Conservation (phyloP, 768 basidiomycete genomes). For the Mrakia blollopis region DNA sequence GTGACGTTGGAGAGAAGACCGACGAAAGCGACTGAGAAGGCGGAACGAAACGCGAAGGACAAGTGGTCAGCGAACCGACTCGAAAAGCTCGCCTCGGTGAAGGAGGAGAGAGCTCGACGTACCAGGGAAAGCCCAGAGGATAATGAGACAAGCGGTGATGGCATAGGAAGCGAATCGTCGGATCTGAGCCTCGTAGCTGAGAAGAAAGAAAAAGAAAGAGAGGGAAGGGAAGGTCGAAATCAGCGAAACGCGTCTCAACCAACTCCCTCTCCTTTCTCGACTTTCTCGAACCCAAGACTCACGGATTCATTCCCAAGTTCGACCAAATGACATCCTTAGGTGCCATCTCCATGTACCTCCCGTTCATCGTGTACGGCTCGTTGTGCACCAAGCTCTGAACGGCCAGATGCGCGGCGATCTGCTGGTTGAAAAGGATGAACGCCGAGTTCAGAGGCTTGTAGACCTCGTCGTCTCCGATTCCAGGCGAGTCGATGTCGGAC, state of each 20-base stretch:
- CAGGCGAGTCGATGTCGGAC: slow-evolving; percentile 39
- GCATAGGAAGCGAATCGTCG: slow-evolving; percentile 66
- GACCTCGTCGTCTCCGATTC: slow-evolving; percentile 38
- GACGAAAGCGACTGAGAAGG: slow-evolving; percentile 64
- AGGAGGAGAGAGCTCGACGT: not conserved
- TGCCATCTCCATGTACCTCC: slow-evolving; percentile 70
- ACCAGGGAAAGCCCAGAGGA: slow-evolving; percentile 80
- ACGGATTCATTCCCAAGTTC: slow-evolving; percentile 83
- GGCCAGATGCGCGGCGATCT: slow-evolving; percentile 88
- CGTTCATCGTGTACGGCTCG: slow-evolving; percentile 65
- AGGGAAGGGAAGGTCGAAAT: not conserved
- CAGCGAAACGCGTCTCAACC: not conserved
- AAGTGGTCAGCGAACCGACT: not conserved
- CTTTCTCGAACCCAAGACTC: not conserved
- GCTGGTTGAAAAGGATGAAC: slow-evolving; percentile 45
- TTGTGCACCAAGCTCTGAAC: slow-evolving; percentile 70
- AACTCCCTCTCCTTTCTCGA: not conserved
- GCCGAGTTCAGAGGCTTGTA: slow-evolving; percentile 45
- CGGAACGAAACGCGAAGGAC: slow-evolving; percentile 10
- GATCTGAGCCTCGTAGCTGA: slow-evolving; percentile 60
- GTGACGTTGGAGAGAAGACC: slow-evolving; percentile 78
- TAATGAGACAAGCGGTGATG: slow-evolving; percentile 69
- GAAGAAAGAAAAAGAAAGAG: not conserved
- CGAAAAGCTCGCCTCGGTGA: no score
- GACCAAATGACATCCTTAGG: slow-evolving; percentile 89